Conservation (phyloP, 257 asterid genomes). For the Lantana camara region DNA sequence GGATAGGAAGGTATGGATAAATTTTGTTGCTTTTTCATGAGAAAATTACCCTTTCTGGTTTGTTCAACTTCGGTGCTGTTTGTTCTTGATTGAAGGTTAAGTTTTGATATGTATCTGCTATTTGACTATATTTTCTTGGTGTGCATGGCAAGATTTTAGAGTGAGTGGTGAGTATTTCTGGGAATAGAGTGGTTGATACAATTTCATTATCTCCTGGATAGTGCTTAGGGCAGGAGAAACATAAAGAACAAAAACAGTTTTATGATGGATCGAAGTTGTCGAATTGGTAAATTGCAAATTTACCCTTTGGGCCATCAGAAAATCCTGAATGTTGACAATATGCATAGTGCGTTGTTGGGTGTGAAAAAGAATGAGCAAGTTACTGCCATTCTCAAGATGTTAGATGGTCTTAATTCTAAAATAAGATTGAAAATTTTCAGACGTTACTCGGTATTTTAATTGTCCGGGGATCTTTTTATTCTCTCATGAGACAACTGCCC, state of each 20-base stretch:
- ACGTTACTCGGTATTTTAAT: background rate
- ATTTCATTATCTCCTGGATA: background rate
- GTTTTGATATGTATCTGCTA: slow-evolving; percentile 1
- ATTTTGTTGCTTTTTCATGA: background rate
- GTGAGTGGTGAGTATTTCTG: background rate
- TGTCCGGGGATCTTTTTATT: background rate
- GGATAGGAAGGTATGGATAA: slow-evolving; percentile 64
- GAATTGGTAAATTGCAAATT: background rate
- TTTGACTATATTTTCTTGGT: background rate
- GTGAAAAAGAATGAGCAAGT: background rate
- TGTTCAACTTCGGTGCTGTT: background rate
- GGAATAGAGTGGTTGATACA: background rate
- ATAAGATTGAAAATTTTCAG: background rate
- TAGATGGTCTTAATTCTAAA: too few species aligned
- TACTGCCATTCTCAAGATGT: background rate
- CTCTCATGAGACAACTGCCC: background rate
- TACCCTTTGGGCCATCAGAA: background rate
- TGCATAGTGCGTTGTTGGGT: background rate
- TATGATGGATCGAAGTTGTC: background rate
- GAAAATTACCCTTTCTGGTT: slow-evolving; percentile 12
- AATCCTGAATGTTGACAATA: background rate
- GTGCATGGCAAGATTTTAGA: background rate
- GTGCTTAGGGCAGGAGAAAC: background rate
- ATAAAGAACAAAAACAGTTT: background rate
- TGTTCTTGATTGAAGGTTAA: slow-evolving; percentile 10